phyloP scores from a whole-genome alignment of 306 rosid genomes.

The Argentina anserina region DNA sequence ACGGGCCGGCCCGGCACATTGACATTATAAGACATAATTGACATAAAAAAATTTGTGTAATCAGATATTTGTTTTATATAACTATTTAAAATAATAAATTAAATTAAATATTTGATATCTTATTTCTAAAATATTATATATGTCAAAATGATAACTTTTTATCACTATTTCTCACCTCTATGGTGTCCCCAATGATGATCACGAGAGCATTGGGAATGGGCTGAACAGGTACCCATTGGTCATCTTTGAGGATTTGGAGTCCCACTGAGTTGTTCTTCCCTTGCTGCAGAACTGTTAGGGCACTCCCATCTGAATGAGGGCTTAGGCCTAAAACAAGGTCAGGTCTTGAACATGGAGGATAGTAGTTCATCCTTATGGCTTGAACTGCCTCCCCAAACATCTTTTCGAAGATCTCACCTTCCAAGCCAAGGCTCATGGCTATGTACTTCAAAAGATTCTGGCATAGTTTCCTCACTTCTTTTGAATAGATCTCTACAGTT shows the following conservation, averaged over 20 bases:
- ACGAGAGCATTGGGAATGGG: slow-evolving; percentile 87
- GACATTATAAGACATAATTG: too few species aligned
- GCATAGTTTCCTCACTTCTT: slow-evolving; percentile 61
- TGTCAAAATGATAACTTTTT: too few species aligned
- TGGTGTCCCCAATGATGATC: slow-evolving; percentile 86
- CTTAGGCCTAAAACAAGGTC: slow-evolving; percentile 97
- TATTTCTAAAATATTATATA: too few species aligned
- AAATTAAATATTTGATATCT: too few species aligned
- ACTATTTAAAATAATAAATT: too few species aligned
- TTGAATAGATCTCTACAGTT: slow-evolving; percentile 72
- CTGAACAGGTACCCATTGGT: slow-evolving; percentile 68
- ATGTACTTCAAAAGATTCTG: slow-evolving; percentile 52
- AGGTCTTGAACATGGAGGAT: slow-evolving; percentile 93
- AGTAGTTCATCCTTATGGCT: slow-evolving; percentile 93
- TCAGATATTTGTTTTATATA: too few species aligned
- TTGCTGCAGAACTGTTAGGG: slow-evolving; percentile 89
- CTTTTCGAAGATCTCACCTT: slow-evolving; percentile 47
- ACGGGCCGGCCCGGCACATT: too few species aligned
- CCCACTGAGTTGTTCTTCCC: slow-evolving; percentile 75
- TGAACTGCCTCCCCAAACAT: slow-evolving; percentile 87
- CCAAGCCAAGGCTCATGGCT: slow-evolving; percentile 63
- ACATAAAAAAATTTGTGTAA: too few species aligned
- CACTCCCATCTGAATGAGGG: slow-evolving; percentile 99
- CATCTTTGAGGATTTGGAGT: slow-evolving; percentile 75
- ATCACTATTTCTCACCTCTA: slow-evolving; percentile 70